phyloP scores from a whole-genome alignment of 108 stramenopile species.

The Stephanodiscus minutulus region DNA sequence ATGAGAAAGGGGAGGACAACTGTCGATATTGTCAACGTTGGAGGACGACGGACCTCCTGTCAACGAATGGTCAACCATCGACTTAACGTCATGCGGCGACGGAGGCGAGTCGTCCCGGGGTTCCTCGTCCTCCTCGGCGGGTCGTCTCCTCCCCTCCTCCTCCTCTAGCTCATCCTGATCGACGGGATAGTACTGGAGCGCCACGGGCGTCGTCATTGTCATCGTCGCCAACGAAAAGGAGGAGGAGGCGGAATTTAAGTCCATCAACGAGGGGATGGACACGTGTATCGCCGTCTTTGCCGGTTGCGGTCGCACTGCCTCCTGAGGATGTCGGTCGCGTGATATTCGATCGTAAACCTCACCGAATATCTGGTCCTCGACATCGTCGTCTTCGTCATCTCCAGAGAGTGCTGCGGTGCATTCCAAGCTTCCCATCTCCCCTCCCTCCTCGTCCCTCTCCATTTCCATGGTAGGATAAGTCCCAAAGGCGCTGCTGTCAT shows the following conservation, averaged over 20 bases:
- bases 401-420: too few species aligned
- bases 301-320: neutral
- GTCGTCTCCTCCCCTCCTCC: neutral
- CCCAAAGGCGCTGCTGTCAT: neutral
- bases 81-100: neutral
- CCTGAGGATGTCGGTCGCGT: neutral
- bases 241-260: neutral
- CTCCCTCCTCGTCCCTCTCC: too few species aligned
- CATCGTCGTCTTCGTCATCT: neutral
- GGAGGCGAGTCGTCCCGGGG: neutral
- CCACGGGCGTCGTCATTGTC: too few species aligned
- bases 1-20: neutral
- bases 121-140: neutral
- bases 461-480: too few species aligned
- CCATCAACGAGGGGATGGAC: neutral
- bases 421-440: too few species aligned
- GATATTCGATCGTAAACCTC: too few species aligned
- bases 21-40: neutral
- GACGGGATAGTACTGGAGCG: too few species aligned
- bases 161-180: neutral
- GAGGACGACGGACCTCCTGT: neutral
- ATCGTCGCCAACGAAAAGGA: neutral
- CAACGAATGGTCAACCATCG: neutral
- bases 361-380: too few species aligned
- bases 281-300: neutral